Percentiles rank a stretch among this genome's conserved stretches.
Conservation (phyloP, 2,329 filamentous ascomycete species). For the Botryotinia convoluta region DNA sequence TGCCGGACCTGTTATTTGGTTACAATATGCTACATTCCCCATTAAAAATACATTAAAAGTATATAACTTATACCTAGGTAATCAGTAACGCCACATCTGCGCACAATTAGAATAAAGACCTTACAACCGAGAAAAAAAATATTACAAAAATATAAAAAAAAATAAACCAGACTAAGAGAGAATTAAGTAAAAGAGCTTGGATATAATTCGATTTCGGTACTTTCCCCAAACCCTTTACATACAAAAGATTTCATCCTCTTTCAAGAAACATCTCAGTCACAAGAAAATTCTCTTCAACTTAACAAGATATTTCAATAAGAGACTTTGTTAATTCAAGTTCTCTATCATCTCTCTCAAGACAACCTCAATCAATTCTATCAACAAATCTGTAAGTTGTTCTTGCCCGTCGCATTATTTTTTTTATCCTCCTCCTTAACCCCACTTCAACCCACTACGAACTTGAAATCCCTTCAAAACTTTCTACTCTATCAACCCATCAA, state of each 20-base stretch:
- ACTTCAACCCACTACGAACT: constrained; percentile 7
- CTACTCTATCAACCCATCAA: not conserved
- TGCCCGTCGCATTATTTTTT: not conserved
- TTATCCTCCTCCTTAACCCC: constrained; percentile 5
- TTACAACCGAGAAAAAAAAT: constrained; percentile 8
- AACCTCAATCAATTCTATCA: not conserved
- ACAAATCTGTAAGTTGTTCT: constrained; percentile 6
- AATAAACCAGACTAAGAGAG: not conserved
- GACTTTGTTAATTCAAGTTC: not conserved
- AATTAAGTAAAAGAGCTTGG: constrained; percentile 2
- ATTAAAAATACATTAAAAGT: not conserved
- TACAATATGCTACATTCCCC: not conserved
- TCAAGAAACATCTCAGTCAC: not conserved
- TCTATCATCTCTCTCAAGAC: not conserved
- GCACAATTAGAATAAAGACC: not conserved
- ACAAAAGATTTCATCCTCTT: not conserved
- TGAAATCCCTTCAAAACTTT: constrained; percentile 14
- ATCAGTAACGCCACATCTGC: not conserved
- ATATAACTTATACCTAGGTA: too few species aligned
- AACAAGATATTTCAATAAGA: not conserved
- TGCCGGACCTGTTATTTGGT: not conserved
- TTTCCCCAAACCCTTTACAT: constrained; percentile 3
- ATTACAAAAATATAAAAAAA: not conserved
- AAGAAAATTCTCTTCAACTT: constrained; percentile 2
- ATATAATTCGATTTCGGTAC: not conserved